Conservation (phyloP, 768 basidiomycete genomes). For the Russula ochroleuca region DNA sequence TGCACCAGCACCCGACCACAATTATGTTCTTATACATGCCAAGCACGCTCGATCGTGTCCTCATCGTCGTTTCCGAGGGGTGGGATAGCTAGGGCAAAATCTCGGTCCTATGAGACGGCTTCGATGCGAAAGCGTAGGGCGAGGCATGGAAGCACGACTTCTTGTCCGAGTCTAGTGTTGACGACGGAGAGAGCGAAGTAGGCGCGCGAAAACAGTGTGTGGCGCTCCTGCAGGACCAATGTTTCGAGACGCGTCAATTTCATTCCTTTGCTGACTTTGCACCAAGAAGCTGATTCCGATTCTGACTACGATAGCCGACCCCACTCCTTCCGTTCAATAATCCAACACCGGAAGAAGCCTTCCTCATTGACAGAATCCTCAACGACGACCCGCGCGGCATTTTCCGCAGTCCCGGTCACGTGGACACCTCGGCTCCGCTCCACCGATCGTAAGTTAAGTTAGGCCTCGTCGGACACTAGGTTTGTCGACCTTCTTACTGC, state of each 20-base stretch:
- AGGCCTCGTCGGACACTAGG: slow-evolving; percentile 92
- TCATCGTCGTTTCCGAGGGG: slow-evolving; percentile 82
- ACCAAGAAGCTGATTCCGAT: slow-evolving; percentile 2
- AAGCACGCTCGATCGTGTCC: slow-evolving; percentile 90
- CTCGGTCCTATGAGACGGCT: slow-evolving; percentile 80
- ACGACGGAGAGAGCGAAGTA: slow-evolving; percentile 36
- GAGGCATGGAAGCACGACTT: slow-evolving; percentile 77
- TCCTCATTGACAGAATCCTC: slow-evolving; percentile 84
- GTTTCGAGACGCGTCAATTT: slow-evolving; percentile 55
- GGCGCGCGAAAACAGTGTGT: slow-evolving; percentile 68
- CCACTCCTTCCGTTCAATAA: slow-evolving; percentile 74
- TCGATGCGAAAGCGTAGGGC: slow-evolving; percentile 76
- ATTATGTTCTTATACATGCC: slow-evolving; percentile 86
- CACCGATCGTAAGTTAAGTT: no score
- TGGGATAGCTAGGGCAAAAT: slow-evolving; percentile 99
- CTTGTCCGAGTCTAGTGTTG: slow-evolving; percentile 36
- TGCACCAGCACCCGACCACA: slow-evolving; percentile 60
- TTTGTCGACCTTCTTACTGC: slow-evolving; percentile 78
- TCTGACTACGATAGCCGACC: slow-evolving; percentile 42
- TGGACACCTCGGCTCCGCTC: slow-evolving; percentile 55
- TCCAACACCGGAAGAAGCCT: slow-evolving; percentile 70
- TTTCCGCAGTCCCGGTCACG: slow-evolving; percentile 70
- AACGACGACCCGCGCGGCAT: slow-evolving; percentile 88
- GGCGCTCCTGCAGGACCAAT: slow-evolving; percentile 69
- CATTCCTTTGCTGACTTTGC: background rate